Percentiles rank a stretch among this genome's conserved stretches.
These are phyloP conservation scores for Abortiporus biennis DNA, from an alignment of 1,284 basidiomycete species.

Conservation along the genomic window DNA sequence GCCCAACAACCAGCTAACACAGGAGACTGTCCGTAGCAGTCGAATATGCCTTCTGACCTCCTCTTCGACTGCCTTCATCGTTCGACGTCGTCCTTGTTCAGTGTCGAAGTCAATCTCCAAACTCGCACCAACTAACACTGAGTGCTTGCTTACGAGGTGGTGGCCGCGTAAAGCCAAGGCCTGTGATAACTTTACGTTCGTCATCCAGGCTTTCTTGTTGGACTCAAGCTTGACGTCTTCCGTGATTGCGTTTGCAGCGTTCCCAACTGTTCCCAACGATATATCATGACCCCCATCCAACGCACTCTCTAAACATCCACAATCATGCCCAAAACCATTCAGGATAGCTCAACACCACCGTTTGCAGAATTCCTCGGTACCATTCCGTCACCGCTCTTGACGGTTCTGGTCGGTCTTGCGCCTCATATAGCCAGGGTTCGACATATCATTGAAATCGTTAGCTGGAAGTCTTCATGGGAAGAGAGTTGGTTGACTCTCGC, in stretches of 20 bases:
- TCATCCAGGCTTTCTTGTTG: too few species aligned
- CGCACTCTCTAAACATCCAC: neutral
- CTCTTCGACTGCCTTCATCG: neutral
- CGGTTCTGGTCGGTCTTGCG: conserved; percentile 52
- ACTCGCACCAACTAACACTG: neutral
- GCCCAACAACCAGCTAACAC: conserved; percentile 28
- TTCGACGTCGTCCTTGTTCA: conserved; percentile 1
- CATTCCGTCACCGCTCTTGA: conserved; percentile 55
- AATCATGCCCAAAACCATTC: conserved; percentile 18
- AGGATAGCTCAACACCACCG: conserved; percentile 19
- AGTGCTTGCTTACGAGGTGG: conserved; percentile 1
- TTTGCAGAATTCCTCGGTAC: conserved; percentile 47
- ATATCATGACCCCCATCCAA: neutral
- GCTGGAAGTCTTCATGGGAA: conserved; percentile 60
- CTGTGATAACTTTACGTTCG: too few species aligned
- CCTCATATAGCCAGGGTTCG: conserved; percentile 46
- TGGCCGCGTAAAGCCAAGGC: neutral
- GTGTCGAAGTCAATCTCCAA: neutral
- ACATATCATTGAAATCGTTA: conserved; percentile 46
- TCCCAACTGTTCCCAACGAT: too few species aligned
- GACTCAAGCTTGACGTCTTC: too few species aligned
- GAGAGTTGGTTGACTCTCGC: conserved; percentile 66
- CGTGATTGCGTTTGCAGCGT: too few species aligned
- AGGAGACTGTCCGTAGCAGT: conserved; percentile 15
- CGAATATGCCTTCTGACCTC: conserved; percentile 6